Conservation (phyloP, 2,329 filamentous ascomycete species). For the Penicillium nordicum region DNA sequence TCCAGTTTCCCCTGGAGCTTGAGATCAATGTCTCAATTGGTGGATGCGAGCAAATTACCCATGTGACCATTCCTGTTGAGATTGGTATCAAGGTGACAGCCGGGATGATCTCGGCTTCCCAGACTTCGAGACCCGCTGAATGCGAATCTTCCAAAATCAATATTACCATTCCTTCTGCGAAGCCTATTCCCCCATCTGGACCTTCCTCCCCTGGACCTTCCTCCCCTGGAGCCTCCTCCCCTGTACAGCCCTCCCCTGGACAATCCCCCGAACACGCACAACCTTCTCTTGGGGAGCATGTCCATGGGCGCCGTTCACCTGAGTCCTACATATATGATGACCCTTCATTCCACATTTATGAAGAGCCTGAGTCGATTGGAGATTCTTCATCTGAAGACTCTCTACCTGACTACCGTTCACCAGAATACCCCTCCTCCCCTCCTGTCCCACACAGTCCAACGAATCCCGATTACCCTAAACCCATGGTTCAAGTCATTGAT, state of each 20-base stretch:
- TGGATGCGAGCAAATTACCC: background rate
- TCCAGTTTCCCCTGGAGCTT: background rate
- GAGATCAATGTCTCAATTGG: background rate
- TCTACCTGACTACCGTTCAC: background rate
- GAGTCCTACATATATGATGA: background rate
- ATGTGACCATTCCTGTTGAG: background rate
- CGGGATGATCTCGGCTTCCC: background rate
- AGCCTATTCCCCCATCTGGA: background rate
- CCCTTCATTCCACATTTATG: background rate
- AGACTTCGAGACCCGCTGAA: background rate
- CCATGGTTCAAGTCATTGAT: background rate
- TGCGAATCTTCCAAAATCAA: background rate
- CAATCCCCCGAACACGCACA: too few species aligned
- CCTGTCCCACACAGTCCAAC: background rate
- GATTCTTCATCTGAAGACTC: background rate
- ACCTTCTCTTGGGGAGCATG: background rate
- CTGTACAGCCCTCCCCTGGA: background rate
- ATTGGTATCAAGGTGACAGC: background rate
- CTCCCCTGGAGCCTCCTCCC: background rate
- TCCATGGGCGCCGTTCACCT: background rate
- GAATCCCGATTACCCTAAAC: background rate
- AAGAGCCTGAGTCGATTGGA: background rate
- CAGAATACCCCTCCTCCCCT: background rate
- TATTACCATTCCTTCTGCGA: background rate
- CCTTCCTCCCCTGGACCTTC: background rate